Conservation (phyloP, 495 filamentous ascomycete species). For the Delitschia confertaspora region DNA sequence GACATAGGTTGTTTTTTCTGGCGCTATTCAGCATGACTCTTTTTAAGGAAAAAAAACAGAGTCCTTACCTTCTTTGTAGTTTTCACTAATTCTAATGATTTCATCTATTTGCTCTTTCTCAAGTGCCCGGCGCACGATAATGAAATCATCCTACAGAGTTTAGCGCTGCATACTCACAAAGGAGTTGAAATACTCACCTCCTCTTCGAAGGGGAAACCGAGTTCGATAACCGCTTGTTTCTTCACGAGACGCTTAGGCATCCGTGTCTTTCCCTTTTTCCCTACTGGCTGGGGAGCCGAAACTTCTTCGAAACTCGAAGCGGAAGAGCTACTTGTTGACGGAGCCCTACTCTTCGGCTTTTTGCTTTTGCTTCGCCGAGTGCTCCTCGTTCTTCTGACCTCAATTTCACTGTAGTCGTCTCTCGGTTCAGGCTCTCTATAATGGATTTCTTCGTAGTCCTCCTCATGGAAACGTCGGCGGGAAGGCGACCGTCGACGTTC, state of each 20-base stretch:
- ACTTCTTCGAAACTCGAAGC: constrained; percentile 30
- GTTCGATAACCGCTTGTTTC: constrained; percentile 66
- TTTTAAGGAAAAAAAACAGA: constrained; percentile 22
- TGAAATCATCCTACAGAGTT: constrained; percentile 53
- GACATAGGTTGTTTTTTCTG: constrained; percentile 32
- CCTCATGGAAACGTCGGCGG: constrained; percentile 25
- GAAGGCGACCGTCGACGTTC: constrained; percentile 23
- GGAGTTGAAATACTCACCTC: constrained; percentile 51
- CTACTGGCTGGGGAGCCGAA: constrained; percentile 39
- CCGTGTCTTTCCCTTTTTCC: constrained; percentile 78
- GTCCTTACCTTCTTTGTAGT: constrained; percentile 49
- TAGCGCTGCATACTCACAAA: neutral
- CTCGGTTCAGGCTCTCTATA: constrained; percentile 25
- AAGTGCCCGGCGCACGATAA: constrained; percentile 71
- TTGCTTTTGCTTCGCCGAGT: constrained; percentile 13
- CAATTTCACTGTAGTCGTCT: constrained; percentile 26
- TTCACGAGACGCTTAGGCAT: constrained; percentile 71
- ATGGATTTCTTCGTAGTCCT: constrained; percentile 37
- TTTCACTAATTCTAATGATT: constrained; percentile 67
- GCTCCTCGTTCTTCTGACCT: constrained; percentile 22
- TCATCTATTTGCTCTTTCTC: constrained; percentile 87
- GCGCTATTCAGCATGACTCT: neutral
- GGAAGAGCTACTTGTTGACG: constrained; percentile 26
- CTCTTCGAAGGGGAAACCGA: constrained; percentile 79
- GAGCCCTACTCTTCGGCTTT: constrained; percentile 13